phyloP scores from a whole-genome alignment of 495 filamentous ascomycete species.

The Trichoderma parareesei region DNA sequence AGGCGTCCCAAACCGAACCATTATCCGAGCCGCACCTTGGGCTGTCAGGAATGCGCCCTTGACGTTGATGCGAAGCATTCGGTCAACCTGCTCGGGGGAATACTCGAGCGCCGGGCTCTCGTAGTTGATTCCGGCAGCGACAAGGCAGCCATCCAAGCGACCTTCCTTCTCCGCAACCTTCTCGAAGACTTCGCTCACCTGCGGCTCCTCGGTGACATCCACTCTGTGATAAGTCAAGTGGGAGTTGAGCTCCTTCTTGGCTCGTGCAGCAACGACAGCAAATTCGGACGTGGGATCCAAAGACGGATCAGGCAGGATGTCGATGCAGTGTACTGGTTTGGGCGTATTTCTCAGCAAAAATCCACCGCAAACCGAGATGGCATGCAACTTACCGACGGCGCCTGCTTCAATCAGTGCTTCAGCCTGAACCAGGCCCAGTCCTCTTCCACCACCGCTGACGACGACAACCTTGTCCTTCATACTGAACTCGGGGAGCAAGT shows the following conservation, averaged over 20 bases:
- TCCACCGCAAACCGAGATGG: neutral
- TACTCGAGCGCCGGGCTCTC: constrained; percentile 64
- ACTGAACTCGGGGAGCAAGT: constrained; percentile 64
- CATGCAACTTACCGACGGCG: constrained; percentile 40
- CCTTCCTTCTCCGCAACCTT: constrained; percentile 63
- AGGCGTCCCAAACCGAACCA: constrained; percentile 49
- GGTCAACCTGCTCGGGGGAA: constrained; percentile 50
- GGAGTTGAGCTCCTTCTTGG: constrained; percentile 56
- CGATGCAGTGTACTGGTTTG: constrained; percentile 48
- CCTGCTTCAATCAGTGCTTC: constrained; percentile 76
- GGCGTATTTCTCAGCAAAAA: neutral
- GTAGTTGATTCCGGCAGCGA: constrained; percentile 75
- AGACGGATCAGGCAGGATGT: constrained; percentile 38
- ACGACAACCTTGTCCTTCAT: constrained; percentile 68
- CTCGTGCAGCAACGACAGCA: constrained; percentile 52
- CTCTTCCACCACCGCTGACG: constrained; percentile 72
- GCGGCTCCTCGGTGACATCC: constrained; percentile 70
- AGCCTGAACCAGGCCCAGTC: constrained; percentile 70
- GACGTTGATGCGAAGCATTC: constrained; percentile 66
- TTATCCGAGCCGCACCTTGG: constrained; percentile 66
- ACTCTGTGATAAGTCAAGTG: constrained; percentile 71
- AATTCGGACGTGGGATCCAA: constrained; percentile 37
- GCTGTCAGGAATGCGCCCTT: constrained; percentile 72
- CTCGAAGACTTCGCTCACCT: constrained; percentile 57
- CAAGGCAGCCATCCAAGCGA: constrained; percentile 70